Percentiles rank a stretch among this genome's conserved stretches.
These are phyloP conservation scores for Ceratobasidium sp. DNA, from an alignment of 1,284 basidiomycete genomes.

Conservation along the genomic window DNA sequence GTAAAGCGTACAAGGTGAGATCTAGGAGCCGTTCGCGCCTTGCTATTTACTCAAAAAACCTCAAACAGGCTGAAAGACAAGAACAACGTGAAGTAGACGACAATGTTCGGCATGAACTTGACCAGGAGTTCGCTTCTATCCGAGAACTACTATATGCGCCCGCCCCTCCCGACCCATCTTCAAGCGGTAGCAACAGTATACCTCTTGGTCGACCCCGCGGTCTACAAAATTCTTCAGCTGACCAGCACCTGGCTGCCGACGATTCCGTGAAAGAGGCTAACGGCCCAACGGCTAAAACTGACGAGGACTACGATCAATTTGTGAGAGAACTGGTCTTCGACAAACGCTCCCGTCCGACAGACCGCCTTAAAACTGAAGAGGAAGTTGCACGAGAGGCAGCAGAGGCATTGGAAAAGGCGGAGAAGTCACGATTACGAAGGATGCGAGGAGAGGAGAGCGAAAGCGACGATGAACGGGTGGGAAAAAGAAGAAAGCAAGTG, in stretches of 20 bases:
- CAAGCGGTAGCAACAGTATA: conserved; percentile 59
- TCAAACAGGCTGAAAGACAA: conserved; percentile 82
- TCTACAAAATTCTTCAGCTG: conserved; percentile 2
- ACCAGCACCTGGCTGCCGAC: not conserved
- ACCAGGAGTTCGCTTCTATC: conserved; percentile 88
- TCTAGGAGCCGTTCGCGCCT: not conserved
- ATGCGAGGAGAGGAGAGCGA: conserved; percentile 87
- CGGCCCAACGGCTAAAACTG: conserved; percentile 62
- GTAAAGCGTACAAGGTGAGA: conserved; percentile 91
- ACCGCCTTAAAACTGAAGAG: conserved; percentile 96
- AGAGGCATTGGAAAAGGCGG: conserved; percentile 87
- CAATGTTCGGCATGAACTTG: conserved; percentile 88
- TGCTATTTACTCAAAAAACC: conserved; percentile 14
- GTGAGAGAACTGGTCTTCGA: conserved; percentile 96
- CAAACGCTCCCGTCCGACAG: conserved; percentile 92
- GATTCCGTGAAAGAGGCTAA: conserved; percentile 49
- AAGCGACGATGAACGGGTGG: conserved; percentile 69
- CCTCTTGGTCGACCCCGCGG: conserved; percentile 55
- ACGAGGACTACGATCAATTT: conserved; percentile 86
- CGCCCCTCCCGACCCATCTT: conserved; percentile 61
- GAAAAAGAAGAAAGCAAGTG: conserved; percentile 67
- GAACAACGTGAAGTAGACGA: conserved; percentile 89
- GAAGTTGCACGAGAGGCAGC: conserved; percentile 93
- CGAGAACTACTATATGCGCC: conserved; percentile 78
- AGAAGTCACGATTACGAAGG: conserved; percentile 81